These are phyloP conservation scores for Coemansia sp. DNA, from an alignment of 371 early-diverging fungal genomes.

Conservation along the genomic window DNA sequence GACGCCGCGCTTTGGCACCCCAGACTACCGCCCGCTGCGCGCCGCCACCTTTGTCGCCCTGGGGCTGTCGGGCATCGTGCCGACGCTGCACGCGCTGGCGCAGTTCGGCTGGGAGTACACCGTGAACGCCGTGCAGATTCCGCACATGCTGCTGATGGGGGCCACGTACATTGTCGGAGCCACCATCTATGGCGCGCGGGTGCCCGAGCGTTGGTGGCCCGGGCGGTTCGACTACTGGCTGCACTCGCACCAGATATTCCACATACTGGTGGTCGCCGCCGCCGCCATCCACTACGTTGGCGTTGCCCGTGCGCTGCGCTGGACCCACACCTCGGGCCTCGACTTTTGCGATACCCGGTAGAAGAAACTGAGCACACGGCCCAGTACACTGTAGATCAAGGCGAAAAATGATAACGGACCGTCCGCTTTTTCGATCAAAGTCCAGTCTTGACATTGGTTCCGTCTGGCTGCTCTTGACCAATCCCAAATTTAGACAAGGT, in stretches of 20 bases:
- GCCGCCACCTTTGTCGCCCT: conserved; percentile 77
- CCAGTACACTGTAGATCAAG: no score
- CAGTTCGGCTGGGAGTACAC: conserved; percentile 72
- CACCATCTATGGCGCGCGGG: conserved; percentile 74
- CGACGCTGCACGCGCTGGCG: conserved; percentile 67
- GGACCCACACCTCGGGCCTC: conserved; percentile 45
- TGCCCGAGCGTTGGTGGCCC: conserved; percentile 69
- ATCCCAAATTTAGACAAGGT: no score
- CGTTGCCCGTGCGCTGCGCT: conserved; percentile 63
- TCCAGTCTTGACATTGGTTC: no score
- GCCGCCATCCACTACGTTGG: conserved; percentile 77
- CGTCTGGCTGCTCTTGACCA: no score
- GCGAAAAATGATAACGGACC: no score
- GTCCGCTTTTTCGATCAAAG: no score
- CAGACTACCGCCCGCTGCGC: conserved; percentile 78
- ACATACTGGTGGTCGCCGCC: conserved; percentile 80
- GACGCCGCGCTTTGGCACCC: conserved; percentile 64
- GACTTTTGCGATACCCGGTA: conserved; percentile 14
- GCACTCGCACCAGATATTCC: conserved; percentile 92
- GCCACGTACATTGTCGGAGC: conserved; percentile 79
- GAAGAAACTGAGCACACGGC: no score
- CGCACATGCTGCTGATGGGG: conserved; percentile 70
- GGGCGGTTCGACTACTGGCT: conserved; percentile 70
- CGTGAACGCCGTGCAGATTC: conserved; percentile 42
- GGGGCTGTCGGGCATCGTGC: conserved; percentile 77